Evolutionary conservation across 2,329 filamentous ascomycete genomes (phyloP).

Genomic region (Colletotrichum orchidophilum): DNA sequence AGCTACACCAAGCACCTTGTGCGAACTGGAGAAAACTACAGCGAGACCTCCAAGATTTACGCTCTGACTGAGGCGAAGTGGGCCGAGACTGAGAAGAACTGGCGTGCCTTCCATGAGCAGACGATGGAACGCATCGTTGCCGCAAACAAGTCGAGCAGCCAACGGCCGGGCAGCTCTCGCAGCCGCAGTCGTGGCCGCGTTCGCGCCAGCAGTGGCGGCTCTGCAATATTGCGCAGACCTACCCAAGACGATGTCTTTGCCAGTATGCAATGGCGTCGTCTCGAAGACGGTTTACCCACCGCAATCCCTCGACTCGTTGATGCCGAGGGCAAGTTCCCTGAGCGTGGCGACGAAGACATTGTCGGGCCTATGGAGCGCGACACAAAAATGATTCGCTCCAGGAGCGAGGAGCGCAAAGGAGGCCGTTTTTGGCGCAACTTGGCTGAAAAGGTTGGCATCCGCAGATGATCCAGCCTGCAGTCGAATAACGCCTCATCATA

Average conservation of each 20-base stretch:
- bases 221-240: slow-evolving; percentile 43
- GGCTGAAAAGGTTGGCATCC: slow-evolving; percentile 54
- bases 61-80: slow-evolving; percentile 88
- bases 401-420: slow-evolving; percentile 54
- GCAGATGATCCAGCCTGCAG: slow-evolving; percentile 18
- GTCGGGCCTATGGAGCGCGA: slow-evolving; percentile 87
- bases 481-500: background rate
- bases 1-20: slow-evolving; percentile 92
- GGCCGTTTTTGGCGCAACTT: slow-evolving; percentile 60
- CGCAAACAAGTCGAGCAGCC: slow-evolving; percentile 44
- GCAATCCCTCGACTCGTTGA: slow-evolving; percentile 76
- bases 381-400: slow-evolving; percentile 59
- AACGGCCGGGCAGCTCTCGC: slow-evolving; percentile 42
- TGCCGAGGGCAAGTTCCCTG: slow-evolving; percentile 85
- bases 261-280: slow-evolving; percentile 53
- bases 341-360: slow-evolving; percentile 89
- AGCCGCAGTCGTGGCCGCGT: slow-evolving; percentile 52
- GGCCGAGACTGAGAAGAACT: slow-evolving; percentile 79
- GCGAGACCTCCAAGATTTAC: slow-evolving; percentile 88
- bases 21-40: slow-evolving; percentile 90
- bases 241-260: slow-evolving; percentile 50
- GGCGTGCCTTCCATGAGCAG: slow-evolving; percentile 76
- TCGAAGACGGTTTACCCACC: slow-evolving; percentile 67
- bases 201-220: slow-evolving; percentile 53
- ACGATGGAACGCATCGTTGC: slow-evolving; percentile 64